These are phyloP conservation scores for Monosporozyma siamensis DNA, from an alignment of 805 yeast species.

Conservation along the genomic window DNA sequence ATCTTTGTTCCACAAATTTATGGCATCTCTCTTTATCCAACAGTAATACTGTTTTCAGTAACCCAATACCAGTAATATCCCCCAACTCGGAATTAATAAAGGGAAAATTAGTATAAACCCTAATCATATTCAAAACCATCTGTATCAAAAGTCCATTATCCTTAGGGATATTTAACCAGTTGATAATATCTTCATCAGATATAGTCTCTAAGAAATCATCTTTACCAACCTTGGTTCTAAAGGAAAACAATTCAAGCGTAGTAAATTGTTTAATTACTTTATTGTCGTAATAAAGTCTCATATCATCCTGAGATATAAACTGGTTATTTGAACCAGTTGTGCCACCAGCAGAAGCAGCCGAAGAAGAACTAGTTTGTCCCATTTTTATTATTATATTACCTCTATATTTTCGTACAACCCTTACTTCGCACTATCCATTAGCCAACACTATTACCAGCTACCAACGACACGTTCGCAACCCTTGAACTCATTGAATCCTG, in stretches of 20 bases:
- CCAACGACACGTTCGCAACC: no score
- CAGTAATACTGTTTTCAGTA: conserved; percentile 37
- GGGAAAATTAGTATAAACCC: conserved; percentile 42
- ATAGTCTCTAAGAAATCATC: conserved; percentile 22
- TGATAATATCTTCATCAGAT: conserved; percentile 20
- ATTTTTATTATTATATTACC: conserved; percentile 6
- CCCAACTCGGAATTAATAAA: conserved; percentile 32
- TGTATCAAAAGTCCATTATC: conserved; percentile 25
- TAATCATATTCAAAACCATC: conserved; percentile 34
- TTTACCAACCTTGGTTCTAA: conserved; percentile 13
- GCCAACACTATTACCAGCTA: no score
- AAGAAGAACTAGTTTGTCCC: conserved; percentile 21
- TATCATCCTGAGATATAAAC: not conserved
- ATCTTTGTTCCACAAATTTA: conserved; percentile 28
- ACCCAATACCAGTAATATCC: conserved; percentile 31
- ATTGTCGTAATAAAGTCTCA: not conserved
- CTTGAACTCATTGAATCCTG: no score
- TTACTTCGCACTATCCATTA: no score
- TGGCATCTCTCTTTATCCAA: conserved; percentile 37
- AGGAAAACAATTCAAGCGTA: conserved; percentile 18
- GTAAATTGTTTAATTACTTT: conserved; percentile 14
- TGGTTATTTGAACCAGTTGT: not conserved
- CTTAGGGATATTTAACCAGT: conserved; percentile 32
- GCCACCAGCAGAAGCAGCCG: no score
- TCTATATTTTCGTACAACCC: not conserved